Conservation (phyloP, 805 yeast genomes). For the Ogataea pilisensis region DNA sequence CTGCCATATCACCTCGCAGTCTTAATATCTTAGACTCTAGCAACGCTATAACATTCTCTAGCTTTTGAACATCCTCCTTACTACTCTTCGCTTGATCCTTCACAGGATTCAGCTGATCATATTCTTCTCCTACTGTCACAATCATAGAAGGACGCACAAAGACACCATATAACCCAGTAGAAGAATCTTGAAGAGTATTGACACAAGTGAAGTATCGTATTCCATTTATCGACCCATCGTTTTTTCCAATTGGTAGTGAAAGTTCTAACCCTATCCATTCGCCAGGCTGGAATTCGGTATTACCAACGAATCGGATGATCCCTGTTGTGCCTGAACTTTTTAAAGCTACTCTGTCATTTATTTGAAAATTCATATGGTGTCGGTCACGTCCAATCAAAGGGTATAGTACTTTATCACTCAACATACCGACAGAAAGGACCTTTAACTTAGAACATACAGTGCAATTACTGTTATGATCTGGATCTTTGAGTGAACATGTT, state of each 20-base stretch:
- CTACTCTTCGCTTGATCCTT: too few relatives aligned
- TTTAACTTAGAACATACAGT: too few relatives aligned
- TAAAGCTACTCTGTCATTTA: constrained; percentile 33
- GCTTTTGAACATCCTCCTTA: constrained; percentile 7
- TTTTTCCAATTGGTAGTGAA: constrained; percentile 38
- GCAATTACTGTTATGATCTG: not conserved
- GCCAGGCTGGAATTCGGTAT: constrained; percentile 57
- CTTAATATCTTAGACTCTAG: constrained; percentile 44
- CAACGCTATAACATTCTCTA: constrained; percentile 34
- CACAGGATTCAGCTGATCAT: too few relatives aligned
- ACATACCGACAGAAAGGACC: too few relatives aligned
- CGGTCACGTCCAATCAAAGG: too few relatives aligned
- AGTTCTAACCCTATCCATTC: constrained; percentile 51
- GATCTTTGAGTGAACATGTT: not conserved
- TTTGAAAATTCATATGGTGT: constrained; percentile 2
- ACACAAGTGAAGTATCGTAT: constrained; percentile 39
- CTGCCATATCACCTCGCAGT: constrained; percentile 27
- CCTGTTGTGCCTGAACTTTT: constrained; percentile 37
- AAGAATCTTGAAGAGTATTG: too few relatives aligned
- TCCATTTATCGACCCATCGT: constrained; percentile 46
- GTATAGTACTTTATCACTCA: too few relatives aligned
- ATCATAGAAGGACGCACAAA: constrained; percentile 43
- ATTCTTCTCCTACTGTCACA: too few relatives aligned
- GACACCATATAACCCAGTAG: constrained; percentile 39
- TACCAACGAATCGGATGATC: constrained; percentile 45